Evolutionary conservation across 2,329 filamentous ascomycete species (phyloP), one percentile per base, ranked within the genome.

Genomic region (Lecanicillium sp.): DNA sequence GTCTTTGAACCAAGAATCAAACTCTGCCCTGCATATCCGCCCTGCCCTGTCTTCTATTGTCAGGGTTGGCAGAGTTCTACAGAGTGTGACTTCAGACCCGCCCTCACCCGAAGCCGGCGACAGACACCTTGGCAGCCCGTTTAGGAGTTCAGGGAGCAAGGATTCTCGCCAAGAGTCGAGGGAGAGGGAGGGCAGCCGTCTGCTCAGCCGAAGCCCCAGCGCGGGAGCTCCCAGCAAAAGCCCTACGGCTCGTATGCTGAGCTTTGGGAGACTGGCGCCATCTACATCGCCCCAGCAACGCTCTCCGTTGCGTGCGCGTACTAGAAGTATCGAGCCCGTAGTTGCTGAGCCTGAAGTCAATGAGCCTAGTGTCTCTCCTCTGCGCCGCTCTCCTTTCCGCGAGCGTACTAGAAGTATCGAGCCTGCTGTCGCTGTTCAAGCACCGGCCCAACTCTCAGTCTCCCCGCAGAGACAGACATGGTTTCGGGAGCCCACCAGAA

Each of bases 41-140:
- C 72, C 74, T 21, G 67, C 65, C 5, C 63, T 82, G 0, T 80
- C 77, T 5, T 77, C 78, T 2, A 80, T 80, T 29, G 73, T 81
- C n/a, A 69, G 77, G 38, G 78, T 71, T 21, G 78, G 77, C 3
- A 68, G 75, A 40, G 76, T 72, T 24, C 61, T 82, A 12, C 78
- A 81, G 56, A 77, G 70, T 50, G 73, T 81, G 30, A 77, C 78
- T 10, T 79, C 77, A 0, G 78, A 81, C 52, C 74, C 75, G 7
- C 75, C 77, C 0, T 80, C 78, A 0, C 78, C 78, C 1, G 73
- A 74, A 43, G 67, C 62, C 6, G 68, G 67, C n/a, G 73, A 75
- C 36, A 67, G 68, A 27, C 70, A 73, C 10, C 62, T 81, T 2
- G 70, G 77, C 12, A 81, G 78, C 48, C 78, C 78, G 0, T 82